Percentiles rank a stretch among this genome's conserved stretches.
phyloP scores from a whole-genome alignment of 768 basidiomycete genomes.

The Auricularia sp. region DNA sequence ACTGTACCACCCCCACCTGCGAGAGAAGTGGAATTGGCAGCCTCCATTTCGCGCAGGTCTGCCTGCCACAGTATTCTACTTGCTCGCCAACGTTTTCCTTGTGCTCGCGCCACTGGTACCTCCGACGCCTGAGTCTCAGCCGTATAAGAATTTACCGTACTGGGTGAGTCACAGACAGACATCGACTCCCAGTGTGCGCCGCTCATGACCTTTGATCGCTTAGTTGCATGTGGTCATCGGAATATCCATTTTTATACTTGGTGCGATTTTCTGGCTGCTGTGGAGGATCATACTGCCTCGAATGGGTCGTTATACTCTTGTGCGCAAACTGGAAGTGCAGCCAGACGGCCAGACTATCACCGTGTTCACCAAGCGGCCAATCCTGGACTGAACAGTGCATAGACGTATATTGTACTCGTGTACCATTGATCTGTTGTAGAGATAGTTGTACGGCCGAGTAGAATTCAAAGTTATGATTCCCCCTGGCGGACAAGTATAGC shows the following conservation, averaged over 20 bases:
- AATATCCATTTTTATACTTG: conserved; percentile 37
- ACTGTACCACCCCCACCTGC: conserved; percentile 39
- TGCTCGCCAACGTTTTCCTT: conserved; percentile 57
- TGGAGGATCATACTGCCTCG: conserved; percentile 42
- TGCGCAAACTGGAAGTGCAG: conserved; percentile 4
- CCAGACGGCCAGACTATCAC: neutral
- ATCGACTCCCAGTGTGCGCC: neutral
- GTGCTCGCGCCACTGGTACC: conserved; percentile 54
- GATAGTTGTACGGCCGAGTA: no score
- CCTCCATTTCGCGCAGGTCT: conserved; percentile 57
- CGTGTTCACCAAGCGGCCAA: neutral
- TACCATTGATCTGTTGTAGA: no score
- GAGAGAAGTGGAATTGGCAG: conserved; percentile 39
- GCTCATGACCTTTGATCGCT: neutral
- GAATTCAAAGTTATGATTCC: no score
- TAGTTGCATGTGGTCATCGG: conserved; percentile 45
- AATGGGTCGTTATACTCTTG: conserved; percentile 38
- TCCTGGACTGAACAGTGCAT: neutral
- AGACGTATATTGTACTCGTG: neutral
- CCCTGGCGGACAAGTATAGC: no score
- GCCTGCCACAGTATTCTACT: conserved; percentile 40
- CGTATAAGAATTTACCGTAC: conserved; percentile 53
- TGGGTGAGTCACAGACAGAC: conserved; percentile 38
- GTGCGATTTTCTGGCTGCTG: conserved; percentile 48
- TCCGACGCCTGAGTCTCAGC: conserved; percentile 38